phyloP scores from a whole-genome alignment of 345 rosid species.

The Raphanus raphanistrum region DNA sequence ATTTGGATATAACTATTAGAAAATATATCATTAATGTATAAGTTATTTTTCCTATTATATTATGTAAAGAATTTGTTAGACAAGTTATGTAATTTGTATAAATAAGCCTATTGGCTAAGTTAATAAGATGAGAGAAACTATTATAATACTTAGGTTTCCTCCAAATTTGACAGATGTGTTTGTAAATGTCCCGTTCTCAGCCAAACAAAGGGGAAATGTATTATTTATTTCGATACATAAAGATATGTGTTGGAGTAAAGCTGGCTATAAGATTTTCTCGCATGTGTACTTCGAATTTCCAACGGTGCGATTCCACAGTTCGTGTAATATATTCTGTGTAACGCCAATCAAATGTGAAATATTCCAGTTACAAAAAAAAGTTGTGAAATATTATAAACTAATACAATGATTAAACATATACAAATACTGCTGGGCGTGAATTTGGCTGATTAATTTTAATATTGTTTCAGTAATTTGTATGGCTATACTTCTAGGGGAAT shows the following conservation, averaged over 20 bases:
- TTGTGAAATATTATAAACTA: not conserved
- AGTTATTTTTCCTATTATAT: no score
- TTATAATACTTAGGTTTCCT: no score
- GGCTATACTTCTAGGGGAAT: no score
- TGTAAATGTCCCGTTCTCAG: not conserved
- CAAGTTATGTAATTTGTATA: no score
- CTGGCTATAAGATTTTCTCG: conserved; percentile 12
- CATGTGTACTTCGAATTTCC: conserved; percentile 23
- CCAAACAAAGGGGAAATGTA: not conserved
- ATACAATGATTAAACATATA: conserved; percentile 16
- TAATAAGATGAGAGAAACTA: no score
- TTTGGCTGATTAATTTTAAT: conserved; percentile 4
- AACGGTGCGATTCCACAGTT: conserved; percentile 20
- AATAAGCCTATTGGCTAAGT: no score
- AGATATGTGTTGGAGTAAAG: conserved; percentile 27
- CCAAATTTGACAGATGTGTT: no score
- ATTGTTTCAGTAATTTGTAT: conserved; percentile 11
- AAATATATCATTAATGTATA: no score
- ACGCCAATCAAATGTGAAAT: conserved; percentile 23
- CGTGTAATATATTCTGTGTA: not conserved
- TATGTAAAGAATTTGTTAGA: no score
- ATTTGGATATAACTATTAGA: no score
- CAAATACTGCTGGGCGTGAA: conserved; percentile 8
- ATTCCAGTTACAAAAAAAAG: not conserved
- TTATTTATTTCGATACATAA: not conserved